Evolutionary conservation across 768 basidiomycete species (phyloP), one percentile per base, ranked within the genome.

Genomic region (Gloeopeniophorella convolvens): DNA sequence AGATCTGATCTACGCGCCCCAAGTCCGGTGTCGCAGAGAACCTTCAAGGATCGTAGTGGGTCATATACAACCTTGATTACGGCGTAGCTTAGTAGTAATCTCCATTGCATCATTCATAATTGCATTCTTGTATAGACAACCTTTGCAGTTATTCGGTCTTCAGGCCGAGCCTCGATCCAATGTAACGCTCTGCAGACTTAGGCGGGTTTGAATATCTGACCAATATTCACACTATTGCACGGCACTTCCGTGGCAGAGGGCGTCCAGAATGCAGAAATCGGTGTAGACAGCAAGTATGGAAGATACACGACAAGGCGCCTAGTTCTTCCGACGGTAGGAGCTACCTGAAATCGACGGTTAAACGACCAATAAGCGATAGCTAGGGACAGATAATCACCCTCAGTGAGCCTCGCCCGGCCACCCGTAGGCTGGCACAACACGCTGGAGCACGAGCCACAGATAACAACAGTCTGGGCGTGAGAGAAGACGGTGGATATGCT

Each of bases 361-460:
- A 39, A 59, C 58, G 31, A 39, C 42, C 15, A 23, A 16, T 26
- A 11, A 40, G 32, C 50, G 42, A 46, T 31, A 40, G 43, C 42
- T 16, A 45, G 6, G 41, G 44, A 40, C 36, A 24, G 18, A n/a
- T 34, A 70, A 85, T 62, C 66, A 96, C 95, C 96, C 75, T 99
- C 96, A 48, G 95, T 97, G 72, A 99, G 73, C 66, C 93, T 83
- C 59, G 94, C 94, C 76, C 85, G 95, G 74, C 96, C 96, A 75
- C 96, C 94, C 28, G 92, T 95, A 46, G 95, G 95, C 69, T 97
- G 95, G 81, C 94, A 97, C 60, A 99, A 78, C 54, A 97, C 87
- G 61, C 84, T 88, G 48, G 89, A 80, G 80, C 96, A 99, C 42
- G 89, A 84, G 48, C 80, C 80, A 69, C 96, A 99, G 64, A 92